Percentiles rank a stretch among this genome's conserved stretches.
These are phyloP conservation scores for Laburnicola sp. DNA, from an alignment of 2,329 filamentous ascomycete genomes.

Conservation along the genomic window DNA sequence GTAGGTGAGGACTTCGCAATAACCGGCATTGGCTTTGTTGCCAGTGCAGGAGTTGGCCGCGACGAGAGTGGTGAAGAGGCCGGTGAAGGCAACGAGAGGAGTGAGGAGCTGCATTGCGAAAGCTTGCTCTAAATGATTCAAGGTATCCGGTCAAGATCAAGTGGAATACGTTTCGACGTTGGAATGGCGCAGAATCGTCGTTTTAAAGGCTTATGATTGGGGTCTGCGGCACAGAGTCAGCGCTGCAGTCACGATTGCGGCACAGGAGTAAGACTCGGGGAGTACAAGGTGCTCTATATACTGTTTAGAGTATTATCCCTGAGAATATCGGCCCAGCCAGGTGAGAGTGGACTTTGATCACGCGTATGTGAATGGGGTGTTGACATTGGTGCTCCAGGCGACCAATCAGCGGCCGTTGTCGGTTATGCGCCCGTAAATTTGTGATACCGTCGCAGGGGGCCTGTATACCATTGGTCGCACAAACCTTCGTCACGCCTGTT, in stretches of 20 bases:
- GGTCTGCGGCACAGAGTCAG: no score
- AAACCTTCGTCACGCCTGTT: constrained; percentile 1
- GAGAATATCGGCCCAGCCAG: not conserved
- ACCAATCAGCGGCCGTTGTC: not conserved
- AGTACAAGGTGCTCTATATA: not conserved
- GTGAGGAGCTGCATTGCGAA: not conserved
- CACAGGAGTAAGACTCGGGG: not conserved
- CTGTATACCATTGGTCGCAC: constrained; percentile 1
- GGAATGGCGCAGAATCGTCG: no score
- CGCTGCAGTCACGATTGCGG: not conserved
- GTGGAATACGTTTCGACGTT: not conserved
- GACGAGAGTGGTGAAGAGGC: not conserved
- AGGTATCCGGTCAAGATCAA: no score
- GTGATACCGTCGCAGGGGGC: no score
- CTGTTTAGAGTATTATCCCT: not conserved
- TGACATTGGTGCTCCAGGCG: constrained; percentile 2
- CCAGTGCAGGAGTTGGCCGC: constrained; percentile 10
- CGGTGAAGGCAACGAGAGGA: not conserved
- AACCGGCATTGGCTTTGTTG: constrained; percentile 12
- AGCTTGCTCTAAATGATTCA: not conserved
- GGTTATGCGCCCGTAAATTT: not conserved
- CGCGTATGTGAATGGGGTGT: constrained; percentile 4
- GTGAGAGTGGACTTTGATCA: not conserved
- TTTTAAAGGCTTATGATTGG: no score
- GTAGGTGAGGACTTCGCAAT: constrained; percentile 23